phyloP scores from a whole-genome alignment of 495 filamentous ascomycete species.

The Cetradonia linearis region DNA sequence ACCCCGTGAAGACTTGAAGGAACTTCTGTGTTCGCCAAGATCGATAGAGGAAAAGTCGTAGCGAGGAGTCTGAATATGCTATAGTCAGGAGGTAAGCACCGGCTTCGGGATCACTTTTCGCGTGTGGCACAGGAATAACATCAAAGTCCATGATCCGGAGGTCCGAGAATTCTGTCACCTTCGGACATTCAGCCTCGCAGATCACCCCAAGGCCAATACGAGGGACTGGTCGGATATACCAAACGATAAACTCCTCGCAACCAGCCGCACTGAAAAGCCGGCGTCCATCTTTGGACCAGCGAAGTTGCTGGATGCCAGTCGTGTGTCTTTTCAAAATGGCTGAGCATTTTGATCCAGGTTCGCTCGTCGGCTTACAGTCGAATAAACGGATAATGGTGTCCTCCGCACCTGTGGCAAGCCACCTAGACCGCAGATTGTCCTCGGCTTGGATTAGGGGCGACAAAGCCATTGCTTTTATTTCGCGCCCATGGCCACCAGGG shows the following conservation, averaged over 20 bases:
- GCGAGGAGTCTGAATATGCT: slow-evolving; percentile 68
- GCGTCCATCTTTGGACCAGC: slow-evolving; percentile 53
- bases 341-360: slow-evolving; percentile 34
- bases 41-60: slow-evolving; percentile 56
- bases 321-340: slow-evolving; percentile 63
- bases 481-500: slow-evolving; percentile 69
- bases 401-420: slow-evolving; percentile 78
- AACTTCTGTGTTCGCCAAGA: slow-evolving; percentile 21
- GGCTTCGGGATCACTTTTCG: slow-evolving; percentile 13
- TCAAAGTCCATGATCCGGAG: slow-evolving; percentile 71
- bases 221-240: slow-evolving; percentile 52
- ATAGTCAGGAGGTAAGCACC: slow-evolving; percentile 44
- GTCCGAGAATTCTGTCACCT: slow-evolving; percentile 52
- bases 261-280: slow-evolving; percentile 79
- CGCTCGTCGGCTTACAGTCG: slow-evolving; percentile 21
- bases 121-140: slow-evolving; percentile 35
- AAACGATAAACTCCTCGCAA: slow-evolving; percentile 80
- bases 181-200: slow-evolving; percentile 51
- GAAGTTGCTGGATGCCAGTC: slow-evolving; percentile 72
- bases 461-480: slow-evolving; percentile 70
- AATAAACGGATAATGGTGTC: slow-evolving; percentile 77
- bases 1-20: slow-evolving; percentile 47
- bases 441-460: slow-evolving; percentile 26
- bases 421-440: slow-evolving; percentile 3
- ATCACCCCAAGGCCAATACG: slow-evolving; percentile 47